Conservation (phyloP, 2,329 filamentous ascomycete genomes). For the Xylaria sp. region DNA sequence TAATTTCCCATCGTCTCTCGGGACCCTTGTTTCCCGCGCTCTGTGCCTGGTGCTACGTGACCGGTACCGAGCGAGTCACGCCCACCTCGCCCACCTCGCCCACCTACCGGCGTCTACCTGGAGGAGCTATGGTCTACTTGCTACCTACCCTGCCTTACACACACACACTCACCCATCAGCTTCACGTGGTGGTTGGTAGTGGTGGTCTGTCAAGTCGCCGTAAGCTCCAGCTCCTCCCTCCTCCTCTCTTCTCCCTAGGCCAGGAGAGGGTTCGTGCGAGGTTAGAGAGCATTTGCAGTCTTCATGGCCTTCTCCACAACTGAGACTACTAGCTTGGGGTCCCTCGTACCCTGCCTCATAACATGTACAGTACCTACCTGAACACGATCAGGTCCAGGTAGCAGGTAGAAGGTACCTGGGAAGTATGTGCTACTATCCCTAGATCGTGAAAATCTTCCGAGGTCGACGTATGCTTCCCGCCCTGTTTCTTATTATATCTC, state of each 20-base stretch:
- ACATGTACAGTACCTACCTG: constrained; percentile 38
- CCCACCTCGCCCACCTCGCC: neutral
- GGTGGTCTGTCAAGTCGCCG: constrained; percentile 22
- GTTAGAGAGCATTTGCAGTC: constrained; percentile 38
- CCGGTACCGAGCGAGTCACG: constrained; percentile 32
- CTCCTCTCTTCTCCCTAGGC: neutral
- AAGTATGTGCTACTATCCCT: constrained; percentile 36
- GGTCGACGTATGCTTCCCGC: constrained; percentile 41
- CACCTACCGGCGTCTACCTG: constrained; percentile 20
- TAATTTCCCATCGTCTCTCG: constrained; percentile 40
- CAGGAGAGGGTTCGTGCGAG: constrained; percentile 36
- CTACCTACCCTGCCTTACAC: neutral
- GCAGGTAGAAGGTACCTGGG: constrained; percentile 36
- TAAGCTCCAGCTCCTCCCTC: constrained; percentile 15
- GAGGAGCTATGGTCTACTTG: neutral
- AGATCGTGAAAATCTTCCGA: constrained; percentile 46
- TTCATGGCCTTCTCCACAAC: constrained; percentile 45
- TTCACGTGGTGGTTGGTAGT: constrained; percentile 12
- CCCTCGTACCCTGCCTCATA: constrained; percentile 40
- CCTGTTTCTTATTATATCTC: constrained; percentile 43
- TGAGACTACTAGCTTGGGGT: constrained; percentile 41
- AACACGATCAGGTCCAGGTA: constrained; percentile 41
- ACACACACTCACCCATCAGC: constrained; percentile 1
- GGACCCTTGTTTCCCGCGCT: constrained; percentile 29
- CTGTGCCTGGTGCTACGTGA: constrained; percentile 35